A percentile compares a stretch with the other conserved stretches of the same genome.
phyloP scores from a whole-genome alignment of 2,329 filamentous ascomycete genomes.

The Aspergillus felis region DNA sequence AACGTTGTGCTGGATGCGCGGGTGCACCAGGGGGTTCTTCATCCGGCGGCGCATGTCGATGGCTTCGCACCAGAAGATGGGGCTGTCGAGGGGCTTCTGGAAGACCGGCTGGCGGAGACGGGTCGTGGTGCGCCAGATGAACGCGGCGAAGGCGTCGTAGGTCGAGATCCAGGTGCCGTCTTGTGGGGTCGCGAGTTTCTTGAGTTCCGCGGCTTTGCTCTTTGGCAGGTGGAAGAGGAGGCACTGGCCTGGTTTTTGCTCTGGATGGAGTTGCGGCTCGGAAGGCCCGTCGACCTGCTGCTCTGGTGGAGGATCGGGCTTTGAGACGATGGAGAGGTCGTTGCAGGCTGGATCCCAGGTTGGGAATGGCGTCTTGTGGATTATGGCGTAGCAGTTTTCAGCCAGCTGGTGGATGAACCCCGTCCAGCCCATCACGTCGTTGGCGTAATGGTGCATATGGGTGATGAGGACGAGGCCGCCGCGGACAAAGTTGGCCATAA shows the following conservation, averaged over 20 bases:
- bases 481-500: slow-evolving; percentile 41
- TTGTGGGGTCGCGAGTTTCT: slow-evolving; percentile 31
- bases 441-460: slow-evolving; percentile 43
- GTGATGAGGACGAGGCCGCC: slow-evolving; percentile 43
- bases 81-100: slow-evolving; percentile 21
- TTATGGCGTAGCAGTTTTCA: slow-evolving; percentile 40
- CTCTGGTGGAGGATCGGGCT: slow-evolving; percentile 23
- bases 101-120: slow-evolving; percentile 31
- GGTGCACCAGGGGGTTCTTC: slow-evolving; percentile 25
- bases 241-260: slow-evolving; percentile 11
- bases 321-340: slow-evolving; percentile 34
- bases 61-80: slow-evolving; percentile 32
- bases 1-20: slow-evolving; percentile 36
- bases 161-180: slow-evolving; percentile 38
- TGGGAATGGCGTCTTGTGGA: slow-evolving; percentile 28
- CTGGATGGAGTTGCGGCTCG: slow-evolving; percentile 8
- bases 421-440: slow-evolving; percentile 44
- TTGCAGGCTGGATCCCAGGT: slow-evolving; percentile 35
- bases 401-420: slow-evolving; percentile 39
- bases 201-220: slow-evolving; percentile 42
- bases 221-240: slow-evolving; percentile 44
- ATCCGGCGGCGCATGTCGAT: slow-evolving; percentile 38
- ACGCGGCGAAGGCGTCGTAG: slow-evolving; percentile 41
- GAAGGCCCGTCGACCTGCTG: slow-evolving; percentile 11
- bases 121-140: slow-evolving; percentile 39